These are phyloP conservation scores for Neonectria neomacrospora DNA, from an alignment of 2,329 filamentous ascomycete species.

Conservation along the genomic window DNA sequence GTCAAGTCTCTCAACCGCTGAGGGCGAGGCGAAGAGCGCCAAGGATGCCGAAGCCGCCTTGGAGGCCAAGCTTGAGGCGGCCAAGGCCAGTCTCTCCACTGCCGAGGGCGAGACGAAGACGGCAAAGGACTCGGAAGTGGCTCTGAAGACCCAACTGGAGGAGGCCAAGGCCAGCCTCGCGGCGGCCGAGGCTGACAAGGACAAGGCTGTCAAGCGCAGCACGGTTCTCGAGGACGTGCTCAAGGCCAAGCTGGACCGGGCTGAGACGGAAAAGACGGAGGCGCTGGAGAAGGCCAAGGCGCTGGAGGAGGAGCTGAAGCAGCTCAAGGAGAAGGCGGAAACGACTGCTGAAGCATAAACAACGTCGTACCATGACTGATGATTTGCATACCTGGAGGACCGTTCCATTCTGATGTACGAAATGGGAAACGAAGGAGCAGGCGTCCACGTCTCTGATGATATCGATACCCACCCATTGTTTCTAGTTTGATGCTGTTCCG, in stretches of 20 bases:
- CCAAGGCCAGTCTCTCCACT: constrained; percentile 23
- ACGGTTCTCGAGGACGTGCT: constrained; percentile 27
- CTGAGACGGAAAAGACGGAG: constrained; percentile 31
- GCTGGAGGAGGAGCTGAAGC: constrained; percentile 27
- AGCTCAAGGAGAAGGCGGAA: constrained; percentile 29
- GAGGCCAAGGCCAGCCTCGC: constrained; percentile 18
- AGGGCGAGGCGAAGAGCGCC: constrained; percentile 10
- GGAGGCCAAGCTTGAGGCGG: constrained; percentile 14
- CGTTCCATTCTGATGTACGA: constrained; percentile 30
- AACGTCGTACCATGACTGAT: constrained; percentile 21
- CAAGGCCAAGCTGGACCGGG: constrained; percentile 11
- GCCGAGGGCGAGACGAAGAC: constrained; percentile 23
- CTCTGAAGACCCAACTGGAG: constrained; percentile 11
- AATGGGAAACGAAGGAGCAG: constrained; percentile 46
- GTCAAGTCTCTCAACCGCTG: background rate
- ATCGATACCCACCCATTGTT: constrained; percentile 46
- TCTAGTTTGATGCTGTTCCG: constrained; percentile 30
- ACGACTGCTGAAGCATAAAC: constrained; percentile 23
- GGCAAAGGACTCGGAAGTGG: background rate
- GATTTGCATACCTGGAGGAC: constrained; percentile 25
- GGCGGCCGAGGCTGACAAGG: constrained; percentile 32
- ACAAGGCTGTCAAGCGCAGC: constrained; percentile 16
- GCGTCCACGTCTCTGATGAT: constrained; percentile 46
- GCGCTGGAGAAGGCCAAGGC: constrained; percentile 23
- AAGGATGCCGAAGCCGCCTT: constrained; percentile 10